Base-by-base conservation (phyloP, 345 rosid species). In the Eucalyptus erythrocorys region DNA sequence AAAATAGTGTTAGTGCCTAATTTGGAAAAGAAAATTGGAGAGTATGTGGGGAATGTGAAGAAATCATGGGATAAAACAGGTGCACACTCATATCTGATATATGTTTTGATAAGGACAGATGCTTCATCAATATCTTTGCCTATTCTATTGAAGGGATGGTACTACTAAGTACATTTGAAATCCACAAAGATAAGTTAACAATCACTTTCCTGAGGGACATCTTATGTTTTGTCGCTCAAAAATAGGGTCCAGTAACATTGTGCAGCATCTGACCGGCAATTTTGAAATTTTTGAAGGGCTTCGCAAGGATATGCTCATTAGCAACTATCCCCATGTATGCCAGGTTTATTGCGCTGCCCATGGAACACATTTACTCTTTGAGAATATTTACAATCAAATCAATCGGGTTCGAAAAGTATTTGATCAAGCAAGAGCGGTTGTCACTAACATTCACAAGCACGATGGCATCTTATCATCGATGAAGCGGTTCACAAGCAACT, bases 21-120 rank as follows among this genome's bases (percentile, higher is more conserved):
- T 55, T 55, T 55, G 61, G 1, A 9, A 4, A 4, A 55, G 61
- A 30, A 24, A 55, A 24, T 55, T 4, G 30, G 30, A 24, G 30
- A 22, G 61, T 2, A 24, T 4, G 30, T 57, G 61, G 30, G 2
- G 2, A 57, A 10, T 24, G 27, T 24, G 30, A 57, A 57, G 61
- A 57, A 57, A 57, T 57, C 61, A 2, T 55, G 61, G 61, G 6
- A 0, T 55, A 24, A 1, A 55, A 17, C 64, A 0, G 26, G 64
- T 57, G 61, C 30, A 24, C 53, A 16, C 53, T 50, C 53, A 50
- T 50, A 1, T 6, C 1, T 50, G 1, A 6, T 50, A 6, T 50
- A 16, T 50, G 53, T 21, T 2, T 1, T 6, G 8, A 2, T 6
- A 3, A 16, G 53, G 3, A 16, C 21, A 5, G 21, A 16, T 16